Evolutionary conservation across 176 grass and related monocot species (phyloP).

Genomic region (Elaeis guineensis): DNA sequence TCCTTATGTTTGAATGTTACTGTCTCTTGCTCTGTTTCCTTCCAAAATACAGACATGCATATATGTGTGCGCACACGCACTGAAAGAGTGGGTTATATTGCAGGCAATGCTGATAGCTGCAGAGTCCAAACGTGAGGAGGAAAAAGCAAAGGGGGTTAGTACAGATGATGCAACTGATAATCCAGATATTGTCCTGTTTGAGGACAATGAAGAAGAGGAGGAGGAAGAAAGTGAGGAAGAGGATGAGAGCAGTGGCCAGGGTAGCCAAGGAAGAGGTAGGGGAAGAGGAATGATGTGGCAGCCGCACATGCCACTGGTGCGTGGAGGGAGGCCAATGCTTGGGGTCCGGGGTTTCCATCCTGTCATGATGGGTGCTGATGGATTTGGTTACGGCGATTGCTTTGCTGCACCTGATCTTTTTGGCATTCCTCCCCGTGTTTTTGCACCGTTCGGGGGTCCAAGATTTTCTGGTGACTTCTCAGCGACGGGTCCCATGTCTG

Average conservation of each 20-base stretch:
- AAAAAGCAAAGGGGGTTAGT: conserved; percentile 86
- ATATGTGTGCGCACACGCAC: no score
- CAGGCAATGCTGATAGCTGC: conserved; percentile 82
- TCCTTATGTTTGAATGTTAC: no score
- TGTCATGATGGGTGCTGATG: conserved; percentile 65
- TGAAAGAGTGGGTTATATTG: conserved; percentile 4
- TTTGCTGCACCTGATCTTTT: conserved; percentile 77
- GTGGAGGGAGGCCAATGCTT: conserved; percentile 43
- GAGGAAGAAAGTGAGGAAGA: conserved; percentile 94
- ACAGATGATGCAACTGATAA: conserved; percentile 52
- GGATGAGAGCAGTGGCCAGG: conserved; percentile 54
- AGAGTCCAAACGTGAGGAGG: conserved; percentile 73
- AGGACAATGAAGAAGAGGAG: conserved; percentile 97
- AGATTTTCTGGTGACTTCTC: conserved; percentile 66
- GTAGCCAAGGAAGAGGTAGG: conserved; percentile 55
- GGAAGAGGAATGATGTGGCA: conserved; percentile 76
- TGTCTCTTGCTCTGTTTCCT: no score
- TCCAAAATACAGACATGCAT: no score
- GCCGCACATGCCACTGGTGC: conserved; percentile 67
- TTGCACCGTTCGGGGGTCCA: conserved; percentile 69
- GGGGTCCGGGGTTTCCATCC: conserved; percentile 68
- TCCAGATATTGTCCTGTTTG: conserved; percentile 86
- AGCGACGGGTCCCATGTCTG: conserved; percentile 50
- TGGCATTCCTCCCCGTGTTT: conserved; percentile 51
- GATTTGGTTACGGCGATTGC: conserved; percentile 58